Conservation (phyloP, 257 asterid genomes). For the Rhazya stricta region DNA sequence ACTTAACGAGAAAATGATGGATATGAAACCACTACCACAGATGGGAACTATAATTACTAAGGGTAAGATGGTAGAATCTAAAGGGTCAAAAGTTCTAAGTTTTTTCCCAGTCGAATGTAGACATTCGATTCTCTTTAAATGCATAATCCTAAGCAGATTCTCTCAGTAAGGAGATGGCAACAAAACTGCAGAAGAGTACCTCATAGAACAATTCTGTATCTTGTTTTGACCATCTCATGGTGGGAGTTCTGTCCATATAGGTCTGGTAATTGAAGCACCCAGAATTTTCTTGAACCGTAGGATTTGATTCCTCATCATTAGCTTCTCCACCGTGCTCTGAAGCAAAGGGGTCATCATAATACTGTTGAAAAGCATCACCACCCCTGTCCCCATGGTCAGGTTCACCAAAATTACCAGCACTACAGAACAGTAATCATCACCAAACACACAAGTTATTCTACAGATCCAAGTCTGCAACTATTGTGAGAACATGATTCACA, state of each 20-base stretch:
- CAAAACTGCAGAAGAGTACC: conserved; percentile 36
- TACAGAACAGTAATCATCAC: conserved; percentile 29
- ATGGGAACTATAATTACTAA: neutral
- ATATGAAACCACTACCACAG: neutral
- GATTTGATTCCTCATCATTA: conserved; percentile 36
- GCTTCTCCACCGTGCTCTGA: conserved; percentile 34
- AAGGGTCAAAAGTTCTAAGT: neutral
- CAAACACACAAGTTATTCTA: conserved; percentile 14
- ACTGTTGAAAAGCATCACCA: conserved; percentile 21
- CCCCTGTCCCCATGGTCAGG: conserved; percentile 35
- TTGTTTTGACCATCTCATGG: conserved; percentile 70
- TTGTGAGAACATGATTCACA: neutral
- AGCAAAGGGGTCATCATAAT: conserved; percentile 34
- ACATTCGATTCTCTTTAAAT: neutral
- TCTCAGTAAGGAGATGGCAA: neutral
- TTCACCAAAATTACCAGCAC: conserved; percentile 38
- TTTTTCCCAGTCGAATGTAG: neutral
- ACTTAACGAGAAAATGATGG: neutral
- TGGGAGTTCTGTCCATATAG: conserved; percentile 66
- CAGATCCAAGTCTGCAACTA: neutral
- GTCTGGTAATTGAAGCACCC: conserved; percentile 68
- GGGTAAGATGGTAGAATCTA: neutral
- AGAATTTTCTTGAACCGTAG: conserved; percentile 38
- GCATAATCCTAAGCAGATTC: conserved; percentile 4
- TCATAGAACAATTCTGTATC: conserved; percentile 84